Evolutionary conservation across 1,284 basidiomycete genomes (phyloP).

Genomic region (Ceratobasidium sp.): DNA sequence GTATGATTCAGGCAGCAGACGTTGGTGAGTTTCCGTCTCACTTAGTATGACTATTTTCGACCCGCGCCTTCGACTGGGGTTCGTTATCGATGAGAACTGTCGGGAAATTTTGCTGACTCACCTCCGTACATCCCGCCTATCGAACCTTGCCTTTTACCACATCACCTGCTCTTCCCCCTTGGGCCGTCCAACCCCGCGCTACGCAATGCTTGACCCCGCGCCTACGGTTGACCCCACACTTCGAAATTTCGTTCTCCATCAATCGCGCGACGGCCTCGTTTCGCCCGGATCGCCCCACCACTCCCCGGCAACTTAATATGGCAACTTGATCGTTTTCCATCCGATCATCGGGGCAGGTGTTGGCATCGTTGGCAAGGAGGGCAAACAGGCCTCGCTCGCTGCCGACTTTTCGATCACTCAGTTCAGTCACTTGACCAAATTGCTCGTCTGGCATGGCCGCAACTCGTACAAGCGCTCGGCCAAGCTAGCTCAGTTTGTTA

Average conservation of each 20-base stretch:
- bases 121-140: constrained; percentile 5
- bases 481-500: constrained; percentile 98
- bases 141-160: constrained; percentile 6
- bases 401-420: constrained; percentile 99
- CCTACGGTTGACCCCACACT: constrained; percentile 39
- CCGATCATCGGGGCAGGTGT: constrained; percentile 69
- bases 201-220: constrained; percentile 41
- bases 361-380: constrained; percentile 99
- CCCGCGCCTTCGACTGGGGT: not conserved
- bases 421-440: constrained; percentile 94
- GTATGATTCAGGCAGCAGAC: constrained; percentile 96
- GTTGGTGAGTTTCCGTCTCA: constrained; percentile 73
- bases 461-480: constrained; percentile 99
- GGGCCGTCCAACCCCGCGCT: constrained; percentile 26
- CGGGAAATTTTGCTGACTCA: constrained; percentile 7
- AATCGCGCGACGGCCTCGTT: constrained; percentile 30
- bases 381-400: constrained; percentile 96
- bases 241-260: constrained; percentile 25
- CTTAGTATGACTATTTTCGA: not conserved
- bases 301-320: constrained; percentile 33
- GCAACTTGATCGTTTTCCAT: constrained; percentile 14
- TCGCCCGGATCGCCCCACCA: constrained; percentile 35
- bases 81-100: constrained; percentile 32
- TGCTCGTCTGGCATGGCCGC: constrained; percentile 96
- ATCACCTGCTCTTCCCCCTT: not conserved